Evolutionary conservation across 495 filamentous ascomycete species (phyloP).

Genomic region (Jackrogersella multiformis): DNA sequence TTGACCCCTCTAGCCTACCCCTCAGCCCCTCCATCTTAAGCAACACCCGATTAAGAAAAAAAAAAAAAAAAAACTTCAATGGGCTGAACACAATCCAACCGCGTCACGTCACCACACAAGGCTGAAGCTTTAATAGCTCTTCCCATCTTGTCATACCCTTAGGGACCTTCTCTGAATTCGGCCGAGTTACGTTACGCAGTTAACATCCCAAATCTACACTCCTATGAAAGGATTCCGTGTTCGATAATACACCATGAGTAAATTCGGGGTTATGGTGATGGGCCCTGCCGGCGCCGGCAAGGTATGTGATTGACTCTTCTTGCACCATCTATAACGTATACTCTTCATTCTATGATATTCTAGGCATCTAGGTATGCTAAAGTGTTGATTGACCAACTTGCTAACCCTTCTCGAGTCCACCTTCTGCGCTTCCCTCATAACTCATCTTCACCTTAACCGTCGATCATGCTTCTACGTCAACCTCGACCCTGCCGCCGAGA

Average conservation of each 20-base stretch:
- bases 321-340: background rate
- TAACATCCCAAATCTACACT: background rate
- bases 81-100: constrained; percentile 3
- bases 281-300: constrained; percentile 91
- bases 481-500: constrained; percentile 94
- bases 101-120: constrained; percentile 24
- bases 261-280: constrained; percentile 94
- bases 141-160: background rate
- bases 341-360: no score
- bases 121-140: constrained; percentile 35
- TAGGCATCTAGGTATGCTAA: no score
- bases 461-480: constrained; percentile 95
- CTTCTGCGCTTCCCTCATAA: constrained; percentile 92
- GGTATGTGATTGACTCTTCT: constrained; percentile 53
- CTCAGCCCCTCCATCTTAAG: constrained; percentile 35
- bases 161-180: background rate
- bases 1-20: constrained; percentile 10
- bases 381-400: background rate
- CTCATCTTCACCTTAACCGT: constrained; percentile 86
- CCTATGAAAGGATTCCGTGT: no score
- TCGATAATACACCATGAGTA: constrained; percentile 72
- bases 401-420: constrained; percentile 71
- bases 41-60: no score
- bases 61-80: constrained; percentile 25
- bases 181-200: no score